phyloP scores from a whole-genome alignment of 345 rosid species.

The Arabidopsis suecica region DNA sequence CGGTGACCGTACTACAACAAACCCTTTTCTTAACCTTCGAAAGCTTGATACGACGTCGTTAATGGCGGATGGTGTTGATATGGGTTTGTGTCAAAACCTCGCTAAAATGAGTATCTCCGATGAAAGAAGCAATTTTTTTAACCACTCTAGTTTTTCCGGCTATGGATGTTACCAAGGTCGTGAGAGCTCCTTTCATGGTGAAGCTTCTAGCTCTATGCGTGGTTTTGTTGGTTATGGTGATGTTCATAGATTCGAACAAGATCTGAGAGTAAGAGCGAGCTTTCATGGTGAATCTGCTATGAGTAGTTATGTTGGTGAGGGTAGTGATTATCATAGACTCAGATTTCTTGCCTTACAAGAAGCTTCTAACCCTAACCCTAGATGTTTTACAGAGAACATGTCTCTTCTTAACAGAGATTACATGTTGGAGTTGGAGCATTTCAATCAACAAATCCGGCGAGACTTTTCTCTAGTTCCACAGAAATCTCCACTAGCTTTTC shows the following conservation, averaged over 20 bases:
- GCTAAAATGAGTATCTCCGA: constrained; percentile 48
- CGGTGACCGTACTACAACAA: background rate
- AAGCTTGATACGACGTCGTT: constrained; percentile 5
- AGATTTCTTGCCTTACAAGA: constrained; percentile 43
- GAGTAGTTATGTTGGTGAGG: constrained; percentile 6
- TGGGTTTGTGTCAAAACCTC: constrained; percentile 48
- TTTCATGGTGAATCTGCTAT: constrained; percentile 29
- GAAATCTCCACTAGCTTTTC: background rate
- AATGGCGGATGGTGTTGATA: constrained; percentile 31
- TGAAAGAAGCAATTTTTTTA: background rate
- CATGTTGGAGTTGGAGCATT: constrained; percentile 41
- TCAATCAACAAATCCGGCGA: constrained; percentile 27
- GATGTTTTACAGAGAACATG: constrained; percentile 21
- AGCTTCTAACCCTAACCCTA: constrained; percentile 30
- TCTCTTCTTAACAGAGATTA: constrained; percentile 39
- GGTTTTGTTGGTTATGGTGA: background rate
- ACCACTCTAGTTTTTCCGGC: constrained; percentile 27
- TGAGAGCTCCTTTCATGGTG: constrained; percentile 16
- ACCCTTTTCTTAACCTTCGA: constrained; percentile 25
- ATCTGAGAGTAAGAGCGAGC: constrained; percentile 17
- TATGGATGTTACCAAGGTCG: no score
- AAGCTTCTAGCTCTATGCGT: background rate
- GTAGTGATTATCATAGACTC: constrained; percentile 28
- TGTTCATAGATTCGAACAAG: background rate
- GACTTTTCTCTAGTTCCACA: background rate